Conservation (phyloP, 2,329 filamentous ascomycete species). For the Cordyceps tenuipes region DNA sequence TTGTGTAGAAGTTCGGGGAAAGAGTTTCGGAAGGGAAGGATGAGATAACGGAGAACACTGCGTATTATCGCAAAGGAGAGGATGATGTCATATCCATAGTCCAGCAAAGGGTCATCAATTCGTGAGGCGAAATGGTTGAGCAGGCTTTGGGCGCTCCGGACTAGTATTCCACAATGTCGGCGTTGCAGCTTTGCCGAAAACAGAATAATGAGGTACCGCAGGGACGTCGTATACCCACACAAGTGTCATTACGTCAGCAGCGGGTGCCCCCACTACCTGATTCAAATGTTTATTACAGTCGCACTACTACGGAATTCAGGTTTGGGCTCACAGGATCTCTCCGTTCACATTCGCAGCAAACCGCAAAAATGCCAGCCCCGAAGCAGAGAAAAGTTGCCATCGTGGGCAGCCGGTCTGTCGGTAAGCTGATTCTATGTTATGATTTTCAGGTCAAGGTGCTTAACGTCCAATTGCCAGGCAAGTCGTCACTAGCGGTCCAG, state of each 20-base stretch:
- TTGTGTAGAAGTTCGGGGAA: background rate
- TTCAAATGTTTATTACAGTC: background rate
- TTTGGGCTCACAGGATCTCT: background rate
- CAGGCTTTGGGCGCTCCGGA: background rate
- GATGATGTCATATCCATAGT: background rate
- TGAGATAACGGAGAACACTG: background rate
- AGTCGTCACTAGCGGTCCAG: conserved; percentile 93
- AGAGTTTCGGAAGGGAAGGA: background rate
- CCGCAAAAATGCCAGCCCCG: conserved; percentile 52
- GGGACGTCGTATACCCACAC: background rate
- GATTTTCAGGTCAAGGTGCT: background rate
- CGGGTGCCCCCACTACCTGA: conserved; percentile 3
- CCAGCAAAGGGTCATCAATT: background rate
- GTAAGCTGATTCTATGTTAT: conserved; percentile 26
- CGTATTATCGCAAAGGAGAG: background rate
- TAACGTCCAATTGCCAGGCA: conserved; percentile 50
- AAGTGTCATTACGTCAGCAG: conserved; percentile 10
- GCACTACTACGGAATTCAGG: background rate
- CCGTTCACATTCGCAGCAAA: background rate
- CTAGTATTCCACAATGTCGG: background rate
- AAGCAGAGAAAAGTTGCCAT: conserved; percentile 96
- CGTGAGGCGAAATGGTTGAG: background rate
- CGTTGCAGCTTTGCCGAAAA: conserved; percentile 7
- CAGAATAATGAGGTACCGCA: background rate
- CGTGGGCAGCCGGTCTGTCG: conserved; percentile 85